phyloP scores from a whole-genome alignment of 208 protist species.

The Wallacemonas collosoma region DNA sequence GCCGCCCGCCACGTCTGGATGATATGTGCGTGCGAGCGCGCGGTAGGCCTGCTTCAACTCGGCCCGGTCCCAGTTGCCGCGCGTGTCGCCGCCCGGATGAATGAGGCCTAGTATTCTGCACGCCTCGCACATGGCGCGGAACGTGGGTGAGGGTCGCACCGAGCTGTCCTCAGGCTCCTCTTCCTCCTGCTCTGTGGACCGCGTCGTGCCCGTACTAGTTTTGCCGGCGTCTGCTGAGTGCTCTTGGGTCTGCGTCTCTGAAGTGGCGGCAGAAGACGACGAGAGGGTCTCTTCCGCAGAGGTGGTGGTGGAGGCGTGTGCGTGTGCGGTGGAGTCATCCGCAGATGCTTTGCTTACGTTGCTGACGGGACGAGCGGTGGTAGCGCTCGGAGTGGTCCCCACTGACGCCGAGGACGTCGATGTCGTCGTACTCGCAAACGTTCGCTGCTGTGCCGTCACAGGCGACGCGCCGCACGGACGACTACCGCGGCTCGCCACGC shows the following conservation, averaged over 20 bases:
- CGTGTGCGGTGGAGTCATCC: not conserved
- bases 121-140: constrained; percentile 22
- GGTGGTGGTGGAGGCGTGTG: too few species aligned
- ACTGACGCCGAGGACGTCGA: too few species aligned
- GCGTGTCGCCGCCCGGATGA: constrained; percentile 11
- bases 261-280: too few species aligned
- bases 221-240: too few species aligned
- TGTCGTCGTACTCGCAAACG: not conserved
- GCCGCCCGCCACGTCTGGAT: constrained; percentile 44
- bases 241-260: too few species aligned
- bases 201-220: not conserved
- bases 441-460: not conserved
- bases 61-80: constrained; percentile 27
- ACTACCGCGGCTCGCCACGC: too few species aligned
- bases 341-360: not conserved
- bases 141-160: constrained; percentile 13
- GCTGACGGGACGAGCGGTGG: not conserved
- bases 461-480: not conserved
- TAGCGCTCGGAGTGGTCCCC: not conserved
- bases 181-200: not conserved
- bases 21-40: constrained; percentile 32
- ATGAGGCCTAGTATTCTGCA: constrained; percentile 27
- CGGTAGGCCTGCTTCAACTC: constrained; percentile 48
- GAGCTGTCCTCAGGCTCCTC: constrained; percentile 12
- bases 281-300: too few species aligned